Evolutionary conservation across 768 basidiomycete species (phyloP).

Genomic region (Tephrocybe sp.): DNA sequence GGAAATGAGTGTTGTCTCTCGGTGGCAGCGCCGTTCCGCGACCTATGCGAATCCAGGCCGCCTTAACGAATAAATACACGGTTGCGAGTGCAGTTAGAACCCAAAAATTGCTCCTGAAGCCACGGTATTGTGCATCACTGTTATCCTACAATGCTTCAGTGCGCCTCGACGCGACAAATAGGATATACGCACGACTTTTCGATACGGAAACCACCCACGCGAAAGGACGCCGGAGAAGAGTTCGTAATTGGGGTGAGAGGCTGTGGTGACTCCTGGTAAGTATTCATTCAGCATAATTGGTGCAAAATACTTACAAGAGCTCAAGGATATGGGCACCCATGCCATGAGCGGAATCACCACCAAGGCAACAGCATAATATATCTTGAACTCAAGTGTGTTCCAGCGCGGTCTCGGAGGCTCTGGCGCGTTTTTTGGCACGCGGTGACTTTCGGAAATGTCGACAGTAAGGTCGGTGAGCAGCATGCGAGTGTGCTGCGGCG

Average conservation of each 20-base stretch:
- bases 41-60: conserved; percentile 36
- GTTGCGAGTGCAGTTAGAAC: conserved; percentile 46
- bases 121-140: conserved; percentile 87
- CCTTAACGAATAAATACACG: conserved; percentile 57
- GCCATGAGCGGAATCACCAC: conserved; percentile 71
- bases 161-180: neutral
- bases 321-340: conserved; percentile 72
- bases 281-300: neutral
- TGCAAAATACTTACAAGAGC: conserved; percentile 57
- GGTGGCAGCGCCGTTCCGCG: conserved; percentile 13
- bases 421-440: conserved; percentile 25
- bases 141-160: conserved; percentile 62
- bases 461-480: conserved; percentile 48
- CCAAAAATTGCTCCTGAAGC: conserved; percentile 79
- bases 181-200: conserved; percentile 59
- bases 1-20: conserved; percentile 30
- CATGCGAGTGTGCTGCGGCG: conserved; percentile 19
- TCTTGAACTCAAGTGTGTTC: conserved; percentile 75
- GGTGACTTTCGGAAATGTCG: conserved; percentile 42
- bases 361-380: conserved; percentile 64
- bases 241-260: conserved; percentile 70
- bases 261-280: conserved; percentile 31
- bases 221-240: conserved; percentile 57
- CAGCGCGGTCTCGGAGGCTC: conserved; percentile 42
- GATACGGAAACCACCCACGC: conserved; percentile 79